Evolutionary conservation across 2,329 filamentous ascomycete species (phyloP).

Genomic region (Penicillium sp.): DNA sequence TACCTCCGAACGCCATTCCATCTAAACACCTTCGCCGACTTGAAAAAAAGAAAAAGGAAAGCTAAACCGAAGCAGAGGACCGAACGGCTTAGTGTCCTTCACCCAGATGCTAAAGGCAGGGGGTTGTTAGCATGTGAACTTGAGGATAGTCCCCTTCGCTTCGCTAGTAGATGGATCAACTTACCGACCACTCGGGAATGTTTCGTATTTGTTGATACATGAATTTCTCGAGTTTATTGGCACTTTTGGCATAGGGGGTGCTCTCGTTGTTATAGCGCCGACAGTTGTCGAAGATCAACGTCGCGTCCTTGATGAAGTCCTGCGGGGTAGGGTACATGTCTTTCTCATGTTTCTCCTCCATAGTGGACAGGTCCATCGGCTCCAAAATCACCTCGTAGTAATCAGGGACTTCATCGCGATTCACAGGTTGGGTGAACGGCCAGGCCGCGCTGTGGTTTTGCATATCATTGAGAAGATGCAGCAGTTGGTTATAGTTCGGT

Average conservation of each 20-base stretch:
- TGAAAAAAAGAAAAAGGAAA: neutral
- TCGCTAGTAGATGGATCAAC: conserved; percentile 29
- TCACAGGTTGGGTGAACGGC: conserved; percentile 94
- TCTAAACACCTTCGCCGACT: conserved; percentile 18
- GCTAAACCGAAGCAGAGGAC: neutral
- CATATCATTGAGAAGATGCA: conserved; percentile 90
- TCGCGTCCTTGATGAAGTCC: conserved; percentile 88
- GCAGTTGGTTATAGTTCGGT: conserved; percentile 91
- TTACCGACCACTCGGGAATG: conserved; percentile 86
- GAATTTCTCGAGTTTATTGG: conserved; percentile 88
- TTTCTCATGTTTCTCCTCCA: conserved; percentile 93
- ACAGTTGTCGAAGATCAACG: conserved; percentile 92
- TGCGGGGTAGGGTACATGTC: conserved; percentile 90
- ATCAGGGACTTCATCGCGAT: conserved; percentile 94
- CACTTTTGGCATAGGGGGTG: conserved; percentile 92
- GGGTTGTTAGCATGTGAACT: conserved; percentile 10
- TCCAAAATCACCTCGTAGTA: conserved; percentile 99
- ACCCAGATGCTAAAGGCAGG: conserved; percentile 42
- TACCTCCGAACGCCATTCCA: conserved; percentile 20
- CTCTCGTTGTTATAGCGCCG: conserved; percentile 95
- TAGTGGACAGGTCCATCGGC: conserved; percentile 94
- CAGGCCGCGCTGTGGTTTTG: conserved; percentile 92
- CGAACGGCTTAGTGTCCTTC: conserved; percentile 35
- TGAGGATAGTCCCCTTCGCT: neutral
- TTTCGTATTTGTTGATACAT: conserved; percentile 94